A percentile compares a stretch with the other conserved stretches of the same genome.
phyloP scores from a whole-genome alignment of 2,329 filamentous ascomycete genomes.

The Plectosphaerella plurivora region DNA sequence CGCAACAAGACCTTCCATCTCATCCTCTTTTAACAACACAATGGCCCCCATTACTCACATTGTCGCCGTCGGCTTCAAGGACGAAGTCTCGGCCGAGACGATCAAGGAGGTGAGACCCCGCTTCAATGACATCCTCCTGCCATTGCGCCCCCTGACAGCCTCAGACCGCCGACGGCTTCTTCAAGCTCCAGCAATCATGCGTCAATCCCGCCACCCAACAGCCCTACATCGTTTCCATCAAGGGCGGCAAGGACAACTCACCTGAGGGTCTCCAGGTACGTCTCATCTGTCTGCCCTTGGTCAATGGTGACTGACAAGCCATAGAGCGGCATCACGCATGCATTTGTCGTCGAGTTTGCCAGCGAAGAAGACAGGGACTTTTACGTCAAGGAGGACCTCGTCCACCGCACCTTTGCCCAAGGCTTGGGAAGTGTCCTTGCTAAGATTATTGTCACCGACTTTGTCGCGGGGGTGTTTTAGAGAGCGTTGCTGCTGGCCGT shows the following conservation, averaged over 20 bases:
- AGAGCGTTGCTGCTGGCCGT: too few species aligned
- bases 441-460: constrained; percentile 57
- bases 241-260: constrained; percentile 59
- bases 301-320: background rate
- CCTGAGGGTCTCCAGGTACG: constrained; percentile 55
- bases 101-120: constrained; percentile 46
- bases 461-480: constrained; percentile 19
- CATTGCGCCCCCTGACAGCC: background rate
- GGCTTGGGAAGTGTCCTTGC: constrained; percentile 41
- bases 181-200: constrained; percentile 55
- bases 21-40: background rate
- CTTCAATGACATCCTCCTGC: background rate
- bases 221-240: constrained; percentile 55
- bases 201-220: constrained; percentile 53
- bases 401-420: constrained; percentile 56
- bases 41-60: constrained; percentile 54
- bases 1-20: background rate
- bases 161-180: constrained; percentile 25
- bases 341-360: constrained; percentile 64
- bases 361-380: constrained; percentile 63
- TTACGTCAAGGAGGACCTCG: constrained; percentile 62
- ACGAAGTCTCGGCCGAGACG: constrained; percentile 38
- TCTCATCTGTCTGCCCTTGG: background rate
- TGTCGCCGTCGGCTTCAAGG: constrained; percentile 63
- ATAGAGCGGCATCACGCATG: constrained; percentile 62